phyloP scores from a whole-genome alignment of 1,284 basidiomycete species.

The Trametes hirsuta region DNA sequence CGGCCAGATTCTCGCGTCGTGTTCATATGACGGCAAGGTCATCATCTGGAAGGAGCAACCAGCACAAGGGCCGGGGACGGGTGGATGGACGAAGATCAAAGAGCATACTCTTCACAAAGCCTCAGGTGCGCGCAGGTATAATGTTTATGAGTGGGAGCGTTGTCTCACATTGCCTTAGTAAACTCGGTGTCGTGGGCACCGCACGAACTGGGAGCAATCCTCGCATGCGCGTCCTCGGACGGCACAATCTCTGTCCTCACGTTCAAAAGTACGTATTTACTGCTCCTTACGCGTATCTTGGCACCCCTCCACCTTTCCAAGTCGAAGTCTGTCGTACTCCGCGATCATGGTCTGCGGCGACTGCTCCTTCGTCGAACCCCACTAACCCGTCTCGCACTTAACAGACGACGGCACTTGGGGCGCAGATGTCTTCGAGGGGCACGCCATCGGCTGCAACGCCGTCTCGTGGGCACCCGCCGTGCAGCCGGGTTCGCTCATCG shows the following conservation, averaged over 20 bases:
- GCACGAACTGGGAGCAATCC: conserved; percentile 94
- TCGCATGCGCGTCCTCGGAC: conserved; percentile 98
- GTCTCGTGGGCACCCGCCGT: conserved; percentile 98
- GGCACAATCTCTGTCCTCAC: conserved; percentile 96
- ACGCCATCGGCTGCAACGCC: conserved; percentile 96
- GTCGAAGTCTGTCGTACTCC: background rate
- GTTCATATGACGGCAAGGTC: conserved; percentile 97
- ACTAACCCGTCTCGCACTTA: background rate
- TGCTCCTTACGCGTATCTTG: background rate
- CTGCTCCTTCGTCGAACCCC: background rate
- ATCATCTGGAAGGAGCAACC: conserved; percentile 96
- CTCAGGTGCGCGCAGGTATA: conserved; percentile 62
- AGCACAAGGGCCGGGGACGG: conserved; percentile 53
- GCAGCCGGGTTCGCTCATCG: conserved; percentile 82
- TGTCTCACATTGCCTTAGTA: conserved; percentile 52
- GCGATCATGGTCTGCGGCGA: background rate
- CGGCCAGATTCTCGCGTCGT: conserved; percentile 94
- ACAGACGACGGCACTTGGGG: conserved; percentile 96
- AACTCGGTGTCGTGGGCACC: conserved; percentile 99
- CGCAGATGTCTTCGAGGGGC: conserved; percentile 93
- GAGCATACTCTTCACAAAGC: conserved; percentile 95
- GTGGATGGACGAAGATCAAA: conserved; percentile 92
- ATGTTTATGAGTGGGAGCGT: background rate
- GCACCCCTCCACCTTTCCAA: background rate
- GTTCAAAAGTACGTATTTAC: conserved; percentile 82